Percentiles rank a stretch among this genome's conserved stretches.
Evolutionary conservation across 1,284 basidiomycete genomes (phyloP).

Genomic region (Apiotrichum gracile): DNA sequence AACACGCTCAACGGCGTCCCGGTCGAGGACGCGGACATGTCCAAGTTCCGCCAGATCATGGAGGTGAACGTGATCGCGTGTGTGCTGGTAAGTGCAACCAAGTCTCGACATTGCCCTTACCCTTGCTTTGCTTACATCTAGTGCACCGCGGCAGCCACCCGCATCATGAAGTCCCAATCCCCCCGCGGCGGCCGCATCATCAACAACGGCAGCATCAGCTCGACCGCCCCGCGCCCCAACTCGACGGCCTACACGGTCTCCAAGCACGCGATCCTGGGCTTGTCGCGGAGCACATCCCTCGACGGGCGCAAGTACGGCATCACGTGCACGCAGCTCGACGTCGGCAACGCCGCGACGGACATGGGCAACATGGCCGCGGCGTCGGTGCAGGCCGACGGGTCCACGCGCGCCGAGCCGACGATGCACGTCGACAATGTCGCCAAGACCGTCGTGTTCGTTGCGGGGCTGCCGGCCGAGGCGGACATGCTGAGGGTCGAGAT

Average conservation of each 20-base stretch:
- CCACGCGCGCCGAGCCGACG: constrained; percentile 54
- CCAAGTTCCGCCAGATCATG: constrained; percentile 59
- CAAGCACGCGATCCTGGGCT: constrained; percentile 69
- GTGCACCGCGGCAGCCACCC: constrained; percentile 67
- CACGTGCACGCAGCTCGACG: constrained; percentile 71
- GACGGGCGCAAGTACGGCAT: constrained; percentile 69
- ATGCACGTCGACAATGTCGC: constrained; percentile 58
- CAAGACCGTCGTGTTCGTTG: constrained; percentile 63
- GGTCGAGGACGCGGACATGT: constrained; percentile 61
- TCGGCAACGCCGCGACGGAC: constrained; percentile 65
- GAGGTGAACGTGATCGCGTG: constrained; percentile 65
- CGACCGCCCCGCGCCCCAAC: constrained; percentile 62
- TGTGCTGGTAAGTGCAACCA: constrained; percentile 50
- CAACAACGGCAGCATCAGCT: constrained; percentile 74
- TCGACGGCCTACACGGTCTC: constrained; percentile 63
- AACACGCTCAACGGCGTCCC: constrained; percentile 47
- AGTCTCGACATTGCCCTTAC: neutral
- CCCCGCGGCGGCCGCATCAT: constrained; percentile 74
- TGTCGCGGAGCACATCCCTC: constrained; percentile 66
- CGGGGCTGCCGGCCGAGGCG: constrained; percentile 60
- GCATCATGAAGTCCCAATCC: constrained; percentile 61
- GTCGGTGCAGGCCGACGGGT: constrained; percentile 63
- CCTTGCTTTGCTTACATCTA: neutral
- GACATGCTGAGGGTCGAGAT: constrained; percentile 55
- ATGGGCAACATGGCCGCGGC: constrained; percentile 53